Percentiles rank a stretch among this genome's conserved stretches.
phyloP scores from a whole-genome alignment of 768 basidiomycete genomes.

The Thelephora aurantiotincta region DNA sequence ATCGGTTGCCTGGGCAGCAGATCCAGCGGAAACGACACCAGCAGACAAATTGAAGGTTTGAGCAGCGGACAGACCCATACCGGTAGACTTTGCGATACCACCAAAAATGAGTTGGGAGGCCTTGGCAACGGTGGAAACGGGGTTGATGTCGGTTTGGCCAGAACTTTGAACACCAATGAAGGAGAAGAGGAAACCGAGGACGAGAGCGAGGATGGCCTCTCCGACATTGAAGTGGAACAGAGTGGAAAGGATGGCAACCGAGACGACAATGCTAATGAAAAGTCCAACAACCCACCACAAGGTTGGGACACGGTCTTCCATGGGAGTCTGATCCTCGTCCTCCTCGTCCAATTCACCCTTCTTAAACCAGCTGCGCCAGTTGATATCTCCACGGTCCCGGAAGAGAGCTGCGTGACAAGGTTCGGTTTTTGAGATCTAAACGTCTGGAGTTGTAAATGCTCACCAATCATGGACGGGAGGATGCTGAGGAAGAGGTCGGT shows the following conservation, averaged over 20 bases:
- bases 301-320: slow-evolving; percentile 38
- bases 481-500: slow-evolving; percentile 33
- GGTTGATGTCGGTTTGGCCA: slow-evolving; percentile 49
- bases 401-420: not conserved
- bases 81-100: slow-evolving; percentile 37
- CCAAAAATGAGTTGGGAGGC: slow-evolving; percentile 55
- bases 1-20: slow-evolving; percentile 43
- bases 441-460: not conserved
- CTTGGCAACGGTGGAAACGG: slow-evolving; percentile 45
- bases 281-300: slow-evolving; percentile 42
- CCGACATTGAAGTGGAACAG: slow-evolving; percentile 44
- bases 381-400: not conserved
- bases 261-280: slow-evolving; percentile 31
- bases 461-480: slow-evolving; percentile 21
- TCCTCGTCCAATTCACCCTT: slow-evolving; percentile 19
- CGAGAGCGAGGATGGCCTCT: slow-evolving; percentile 38
- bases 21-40: slow-evolving; percentile 38
- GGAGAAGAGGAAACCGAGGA: slow-evolving; percentile 51
- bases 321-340: slow-evolving; percentile 37
- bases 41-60: slow-evolving; percentile 35
- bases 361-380: slow-evolving; percentile 8
- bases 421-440: too few relatives aligned
- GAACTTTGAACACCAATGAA: slow-evolving; percentile 52
- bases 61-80: slow-evolving; percentile 20
- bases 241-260: slow-evolving; percentile 36